A percentile compares a stretch with the other conserved stretches of the same genome.
phyloP scores from a whole-genome alignment of 306 rosid genomes.

The Cucumis cinereus region DNA sequence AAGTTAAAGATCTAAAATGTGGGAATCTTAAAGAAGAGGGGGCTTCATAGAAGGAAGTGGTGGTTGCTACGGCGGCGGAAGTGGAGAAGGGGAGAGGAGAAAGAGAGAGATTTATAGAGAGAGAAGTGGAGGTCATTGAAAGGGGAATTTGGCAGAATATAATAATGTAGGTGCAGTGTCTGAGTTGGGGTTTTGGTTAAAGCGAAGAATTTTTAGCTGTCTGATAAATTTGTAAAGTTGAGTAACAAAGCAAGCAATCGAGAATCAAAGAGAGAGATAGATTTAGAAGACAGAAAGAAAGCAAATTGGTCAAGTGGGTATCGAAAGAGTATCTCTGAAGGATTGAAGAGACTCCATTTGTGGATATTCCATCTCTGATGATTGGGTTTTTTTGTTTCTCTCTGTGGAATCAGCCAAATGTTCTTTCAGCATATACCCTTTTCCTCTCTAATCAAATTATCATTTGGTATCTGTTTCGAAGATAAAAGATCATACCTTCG shows the following conservation, averaged over 20 bases:
- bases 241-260: neutral
- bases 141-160: neutral
- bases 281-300: neutral
- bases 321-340: neutral
- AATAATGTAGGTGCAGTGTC: neutral
- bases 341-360: neutral
- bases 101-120: constrained; percentile 60
- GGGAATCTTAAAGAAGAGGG: constrained; percentile 12
- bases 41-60: constrained; percentile 4
- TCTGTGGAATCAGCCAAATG: constrained; percentile 1
- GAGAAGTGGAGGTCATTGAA: constrained; percentile 32
- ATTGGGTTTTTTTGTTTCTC: no score
- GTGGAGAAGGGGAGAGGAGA: constrained; percentile 40
- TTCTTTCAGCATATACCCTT: neutral
- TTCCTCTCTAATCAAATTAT: neutral
- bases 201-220: neutral
- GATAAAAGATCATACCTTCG: no score
- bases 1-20: constrained; percentile 11
- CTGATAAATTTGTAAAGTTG: neutral
- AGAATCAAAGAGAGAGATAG: neutral
- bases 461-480: no score
- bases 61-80: constrained; percentile 11
- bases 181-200: neutral
- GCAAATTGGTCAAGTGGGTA: neutral
- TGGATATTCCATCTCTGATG: constrained; percentile 5